Percentiles rank a stretch among this genome's conserved stretches.
Evolutionary conservation across 2,329 filamentous ascomycete species (phyloP).

Genomic region (Daldinia sp.): DNA sequence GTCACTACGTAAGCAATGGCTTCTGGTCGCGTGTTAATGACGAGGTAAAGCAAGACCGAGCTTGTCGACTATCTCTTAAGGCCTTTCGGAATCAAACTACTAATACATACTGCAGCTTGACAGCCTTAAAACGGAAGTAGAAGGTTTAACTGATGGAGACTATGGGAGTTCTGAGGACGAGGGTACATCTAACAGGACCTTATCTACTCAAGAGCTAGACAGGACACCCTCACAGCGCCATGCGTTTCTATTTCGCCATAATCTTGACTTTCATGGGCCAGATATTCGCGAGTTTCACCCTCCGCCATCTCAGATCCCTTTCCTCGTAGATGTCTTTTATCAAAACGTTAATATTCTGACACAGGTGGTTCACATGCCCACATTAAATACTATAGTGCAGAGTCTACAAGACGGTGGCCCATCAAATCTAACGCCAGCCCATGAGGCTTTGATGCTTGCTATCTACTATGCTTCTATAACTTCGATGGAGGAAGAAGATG

Average conservation of each 20-base stretch:
- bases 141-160: conserved; percentile 45
- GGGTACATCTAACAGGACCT: conserved; percentile 41
- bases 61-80: not conserved
- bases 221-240: conserved; percentile 56
- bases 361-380: conserved; percentile 57
- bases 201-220: conserved; percentile 51
- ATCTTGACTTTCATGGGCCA: conserved; percentile 44
- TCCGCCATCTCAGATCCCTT: conserved; percentile 63
- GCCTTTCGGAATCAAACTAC: conserved; percentile 13
- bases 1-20: conserved; percentile 59
- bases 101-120: conserved; percentile 50
- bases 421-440: conserved; percentile 49
- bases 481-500: conserved; percentile 66
- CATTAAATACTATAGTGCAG: conserved; percentile 50
- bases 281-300: conserved; percentile 56
- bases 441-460: conserved; percentile 63
- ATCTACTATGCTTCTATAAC: conserved; percentile 65
- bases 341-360: conserved; percentile 13
- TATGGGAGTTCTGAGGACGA: conserved; percentile 53
- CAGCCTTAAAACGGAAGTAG: conserved; percentile 53
- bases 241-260: conserved; percentile 61
- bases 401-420: conserved; percentile 47
- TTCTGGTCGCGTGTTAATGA: conserved; percentile 66
- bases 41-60: conserved; percentile 52
- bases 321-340: conserved; percentile 54